Evolutionary conservation across 2,329 filamentous ascomycete genomes (phyloP), one percentile per base, ranked within the genome.

Genomic region (Dothideomycetes sp.): DNA sequence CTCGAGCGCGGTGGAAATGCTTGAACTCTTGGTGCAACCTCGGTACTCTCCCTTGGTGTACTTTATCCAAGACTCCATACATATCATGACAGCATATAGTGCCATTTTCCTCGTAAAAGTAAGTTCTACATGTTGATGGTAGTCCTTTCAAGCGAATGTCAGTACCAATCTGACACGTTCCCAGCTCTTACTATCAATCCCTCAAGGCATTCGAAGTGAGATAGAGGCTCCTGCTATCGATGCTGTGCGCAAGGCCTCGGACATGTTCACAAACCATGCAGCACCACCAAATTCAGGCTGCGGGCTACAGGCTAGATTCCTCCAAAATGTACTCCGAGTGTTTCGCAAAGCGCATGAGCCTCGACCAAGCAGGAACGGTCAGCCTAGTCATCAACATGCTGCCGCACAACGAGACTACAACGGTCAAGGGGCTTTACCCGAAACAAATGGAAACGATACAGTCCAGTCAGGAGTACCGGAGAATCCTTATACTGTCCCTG

Each of bases 71-170:
- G 61, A 64, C 37, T 63, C 61, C 1, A 50, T 65, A 4, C 62
- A 65, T 44, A 59, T 63, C 11, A 64, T 64, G 62, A 58, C 56
- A 12, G 62, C 62, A 3, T 63, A 65, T 42, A 55, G 58, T n/a
- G 57, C 60, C 10, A 57, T 60, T 3, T 62, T 63, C 38, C 47
- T 63, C 2, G 53, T 63, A 34, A 64, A 63, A 47, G 51, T 49
- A 15, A 51, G 41, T 10, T 41, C 37, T 38, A 42, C n/a, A n/a
- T n/a, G n/a, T n/a, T n/a, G n/a, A n/a, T n/a, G n/a, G n/a, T n/a
- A n/a, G n/a, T n/a, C n/a, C n/a, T n/a, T n/a, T n/a, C n/a, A n/a
- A n/a, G n/a, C n/a, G n/a, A n/a, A n/a, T n/a, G n/a, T n/a, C n/a
- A n/a, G n/a, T n/a, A n/a, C n/a, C 12, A 27, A 12, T 27, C 22